A percentile compares a stretch with the other conserved stretches of the same genome.
Evolutionary conservation across 2,329 filamentous ascomycete species (phyloP).

Genomic region (Monilinia fructicola): DNA sequence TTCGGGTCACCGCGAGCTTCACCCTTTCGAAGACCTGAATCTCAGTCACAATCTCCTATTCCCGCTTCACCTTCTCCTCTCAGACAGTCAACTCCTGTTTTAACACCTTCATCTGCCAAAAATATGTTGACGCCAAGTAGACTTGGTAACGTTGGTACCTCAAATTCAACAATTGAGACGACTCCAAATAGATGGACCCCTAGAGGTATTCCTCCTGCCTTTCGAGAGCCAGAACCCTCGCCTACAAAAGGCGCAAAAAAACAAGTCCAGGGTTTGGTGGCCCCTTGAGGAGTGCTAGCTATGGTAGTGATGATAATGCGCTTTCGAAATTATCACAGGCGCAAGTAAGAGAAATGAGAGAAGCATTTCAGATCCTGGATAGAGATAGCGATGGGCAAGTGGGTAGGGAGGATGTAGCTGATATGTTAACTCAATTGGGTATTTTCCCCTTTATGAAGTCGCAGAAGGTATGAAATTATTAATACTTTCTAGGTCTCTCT

Average conservation of each 20-base stretch:
- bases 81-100: conserved; percentile 59
- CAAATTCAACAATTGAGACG: conserved; percentile 41
- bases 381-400: conserved; percentile 83
- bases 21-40: conserved; percentile 62
- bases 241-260: conserved; percentile 38
- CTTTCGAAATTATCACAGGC: conserved; percentile 74
- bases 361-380: conserved; percentile 92
- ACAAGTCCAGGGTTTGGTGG: conserved; percentile 37
- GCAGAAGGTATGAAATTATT: conserved; percentile 5
- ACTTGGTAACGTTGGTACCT: conserved; percentile 43
- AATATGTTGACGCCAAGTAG: conserved; percentile 44
- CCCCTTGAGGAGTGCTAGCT: conserved; percentile 30
- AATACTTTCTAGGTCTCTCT: conserved; percentile 61
- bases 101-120: conserved; percentile 61
- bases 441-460: conserved; percentile 29
- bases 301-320: conserved; percentile 45
- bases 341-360: conserved; percentile 82
- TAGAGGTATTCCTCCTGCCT: conserved; percentile 39
- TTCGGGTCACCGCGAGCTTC: conserved; percentile 70
- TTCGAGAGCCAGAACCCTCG: conserved; percentile 39
- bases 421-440: conserved; percentile 87
- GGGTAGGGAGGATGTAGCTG: conserved; percentile 77
- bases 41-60: conserved; percentile 50
- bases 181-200: conserved; percentile 35
- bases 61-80: conserved; percentile 67